Conservation (phyloP, 345 rosid genomes). For the Angophora floribunda region DNA sequence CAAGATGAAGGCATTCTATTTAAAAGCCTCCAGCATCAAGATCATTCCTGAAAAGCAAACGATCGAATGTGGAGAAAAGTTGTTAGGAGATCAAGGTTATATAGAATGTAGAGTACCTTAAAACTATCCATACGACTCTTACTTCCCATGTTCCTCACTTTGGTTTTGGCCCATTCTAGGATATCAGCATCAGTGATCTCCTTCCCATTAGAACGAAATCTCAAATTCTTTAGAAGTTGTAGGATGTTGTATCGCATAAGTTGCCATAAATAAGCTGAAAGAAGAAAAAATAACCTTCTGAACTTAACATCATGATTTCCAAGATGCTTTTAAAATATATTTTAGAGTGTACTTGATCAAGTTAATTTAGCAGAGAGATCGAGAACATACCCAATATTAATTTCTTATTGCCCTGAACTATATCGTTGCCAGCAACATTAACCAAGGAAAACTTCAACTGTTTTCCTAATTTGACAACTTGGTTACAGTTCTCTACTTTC, state of each 20-base stretch:
- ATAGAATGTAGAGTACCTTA: constrained; percentile 36
- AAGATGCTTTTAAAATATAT: neutral
- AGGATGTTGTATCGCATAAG: constrained; percentile 91
- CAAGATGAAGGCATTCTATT: neutral
- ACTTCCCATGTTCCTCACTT: constrained; percentile 63
- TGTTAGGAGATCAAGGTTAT: neutral
- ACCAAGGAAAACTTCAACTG: constrained; percentile 93
- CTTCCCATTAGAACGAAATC: constrained; percentile 84
- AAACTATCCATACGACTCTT: constrained; percentile 72
- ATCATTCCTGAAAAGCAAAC: neutral
- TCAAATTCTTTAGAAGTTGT: constrained; percentile 87
- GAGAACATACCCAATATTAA: constrained; percentile 63
- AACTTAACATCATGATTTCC: neutral
- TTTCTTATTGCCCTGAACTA: constrained; percentile 92
- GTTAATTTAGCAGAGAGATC: neutral
- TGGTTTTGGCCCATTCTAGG: constrained; percentile 82
- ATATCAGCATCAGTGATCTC: constrained; percentile 83
- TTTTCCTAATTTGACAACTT: constrained; percentile 89
- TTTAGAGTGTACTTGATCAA: neutral
- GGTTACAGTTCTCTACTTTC: constrained; percentile 97
- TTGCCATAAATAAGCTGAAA: constrained; percentile 88
- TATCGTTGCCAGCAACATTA: constrained; percentile 92
- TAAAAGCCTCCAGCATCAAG: neutral
- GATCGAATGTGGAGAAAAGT: neutral
- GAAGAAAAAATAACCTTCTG: neutral